Evolutionary conservation across 306 rosid species (phyloP).

Genomic region (Trifolium fragiferum): DNA sequence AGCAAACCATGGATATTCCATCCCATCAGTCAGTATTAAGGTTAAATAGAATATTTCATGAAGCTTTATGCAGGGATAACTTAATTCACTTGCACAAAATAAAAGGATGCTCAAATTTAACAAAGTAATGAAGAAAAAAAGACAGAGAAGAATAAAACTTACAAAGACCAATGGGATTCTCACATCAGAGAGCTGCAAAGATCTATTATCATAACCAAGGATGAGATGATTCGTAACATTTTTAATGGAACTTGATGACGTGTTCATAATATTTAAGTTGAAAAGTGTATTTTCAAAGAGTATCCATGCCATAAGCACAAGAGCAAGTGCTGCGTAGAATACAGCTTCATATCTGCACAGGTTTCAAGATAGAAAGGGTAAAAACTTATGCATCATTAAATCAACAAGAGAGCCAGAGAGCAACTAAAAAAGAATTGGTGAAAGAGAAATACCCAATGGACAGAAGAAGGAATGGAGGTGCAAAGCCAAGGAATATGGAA

Average conservation of each 20-base stretch:
- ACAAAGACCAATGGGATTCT: slow-evolving; percentile 80
- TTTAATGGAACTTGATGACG: slow-evolving; percentile 50
- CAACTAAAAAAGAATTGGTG: slow-evolving; percentile 15
- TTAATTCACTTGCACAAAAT: slow-evolving; percentile 6
- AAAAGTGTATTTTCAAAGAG: slow-evolving; percentile 82
- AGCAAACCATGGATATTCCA: slow-evolving; percentile 9
- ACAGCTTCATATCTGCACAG: slow-evolving; percentile 85
- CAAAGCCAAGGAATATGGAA: slow-evolving; percentile 90
- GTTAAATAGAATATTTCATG: neutral
- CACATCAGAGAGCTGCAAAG: slow-evolving; percentile 80
- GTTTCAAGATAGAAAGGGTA: slow-evolving; percentile 28
- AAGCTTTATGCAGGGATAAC: neutral
- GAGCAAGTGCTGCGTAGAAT: slow-evolving; percentile 80
- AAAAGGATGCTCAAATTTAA: slow-evolving; percentile 22
- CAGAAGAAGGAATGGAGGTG: slow-evolving; percentile 87
- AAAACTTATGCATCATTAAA: slow-evolving; percentile 1
- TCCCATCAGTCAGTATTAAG: slow-evolving; percentile 2
- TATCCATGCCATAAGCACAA: slow-evolving; percentile 90
- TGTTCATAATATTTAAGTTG: slow-evolving; percentile 55
- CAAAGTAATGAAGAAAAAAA: slow-evolving; percentile 20
- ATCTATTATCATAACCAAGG: slow-evolving; percentile 60
- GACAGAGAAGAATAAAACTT: slow-evolving; percentile 49
- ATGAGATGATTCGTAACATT: slow-evolving; percentile 45
- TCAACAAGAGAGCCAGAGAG: slow-evolving; percentile 20
- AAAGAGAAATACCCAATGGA: slow-evolving; percentile 78